These are phyloP conservation scores for Capsicum chinense DNA, from an alignment of 257 asterid genomes.

Conservation along the genomic window DNA sequence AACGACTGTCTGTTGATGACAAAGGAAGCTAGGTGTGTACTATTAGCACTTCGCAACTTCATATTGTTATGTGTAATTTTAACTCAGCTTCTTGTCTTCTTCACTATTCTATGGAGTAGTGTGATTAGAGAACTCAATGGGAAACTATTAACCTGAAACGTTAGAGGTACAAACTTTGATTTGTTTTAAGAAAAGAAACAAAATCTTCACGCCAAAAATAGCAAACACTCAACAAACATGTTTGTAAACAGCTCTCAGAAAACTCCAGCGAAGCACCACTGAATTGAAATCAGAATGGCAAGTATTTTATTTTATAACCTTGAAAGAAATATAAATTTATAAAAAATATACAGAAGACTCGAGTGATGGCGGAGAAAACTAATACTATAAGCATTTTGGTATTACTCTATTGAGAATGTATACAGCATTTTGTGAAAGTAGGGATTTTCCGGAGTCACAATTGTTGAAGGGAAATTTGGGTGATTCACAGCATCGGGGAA, in stretches of 20 bases:
- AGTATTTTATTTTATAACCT: not conserved
- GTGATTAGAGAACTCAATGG: not conserved
- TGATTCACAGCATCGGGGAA: constrained; percentile 87
- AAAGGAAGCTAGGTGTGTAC: not conserved
- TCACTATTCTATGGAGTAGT: not conserved
- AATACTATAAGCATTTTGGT: not conserved
- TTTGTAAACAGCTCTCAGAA: not conserved
- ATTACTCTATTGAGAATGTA: constrained; percentile 11
- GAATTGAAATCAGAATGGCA: not conserved
- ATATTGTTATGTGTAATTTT: not conserved
- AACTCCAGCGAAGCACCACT: not conserved
- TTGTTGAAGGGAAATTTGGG: constrained; percentile 66
- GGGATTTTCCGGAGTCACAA: constrained; percentile 19
- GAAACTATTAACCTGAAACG: not conserved
- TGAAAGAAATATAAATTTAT: too few relatives aligned
- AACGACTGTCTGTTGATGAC: not conserved
- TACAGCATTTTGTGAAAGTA: constrained; percentile 26
- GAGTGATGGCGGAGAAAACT: too few relatives aligned
- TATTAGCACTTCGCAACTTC: not conserved
- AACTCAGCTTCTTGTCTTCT: not conserved
- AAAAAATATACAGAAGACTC: too few relatives aligned
- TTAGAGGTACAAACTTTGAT: not conserved
- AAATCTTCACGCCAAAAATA: not conserved
- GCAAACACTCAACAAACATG: not conserved
- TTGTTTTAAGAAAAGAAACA: not conserved